Percentiles rank a stretch among this genome's conserved stretches.
Evolutionary conservation across 2,329 filamentous ascomycete species (phyloP).

Genomic region (Aspergillus aculeatinus): DNA sequence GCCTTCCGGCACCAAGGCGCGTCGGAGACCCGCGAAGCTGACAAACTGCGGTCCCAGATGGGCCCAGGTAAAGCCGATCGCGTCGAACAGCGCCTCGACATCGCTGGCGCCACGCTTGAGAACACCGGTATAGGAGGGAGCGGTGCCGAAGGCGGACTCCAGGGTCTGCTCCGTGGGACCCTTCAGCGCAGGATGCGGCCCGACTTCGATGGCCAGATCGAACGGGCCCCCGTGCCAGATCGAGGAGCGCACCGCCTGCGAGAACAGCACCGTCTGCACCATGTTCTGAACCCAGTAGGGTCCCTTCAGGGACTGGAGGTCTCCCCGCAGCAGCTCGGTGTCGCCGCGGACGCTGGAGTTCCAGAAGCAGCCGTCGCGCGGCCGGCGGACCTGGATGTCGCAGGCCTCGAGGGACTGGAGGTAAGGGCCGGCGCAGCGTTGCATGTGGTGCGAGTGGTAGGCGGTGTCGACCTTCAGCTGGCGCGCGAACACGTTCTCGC

Average conservation of each 20-base stretch:
- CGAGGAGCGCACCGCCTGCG: conserved; percentile 20
- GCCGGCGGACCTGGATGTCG: neutral
- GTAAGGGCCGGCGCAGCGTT: conserved; percentile 27
- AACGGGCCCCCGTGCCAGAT: conserved; percentile 32
- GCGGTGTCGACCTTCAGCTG: conserved; percentile 42
- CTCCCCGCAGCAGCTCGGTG: no score
- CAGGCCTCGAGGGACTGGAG: conserved; percentile 3
- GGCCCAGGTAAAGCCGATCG: neutral
- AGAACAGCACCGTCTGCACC: conserved; percentile 37
- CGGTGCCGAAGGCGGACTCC: conserved; percentile 14
- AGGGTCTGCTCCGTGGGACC: conserved; percentile 20
- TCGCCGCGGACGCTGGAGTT: conserved; percentile 17
- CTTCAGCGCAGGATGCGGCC: conserved; percentile 29
- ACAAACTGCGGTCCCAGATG: neutral
- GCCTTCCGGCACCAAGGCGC: no score
- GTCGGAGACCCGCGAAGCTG: neutral
- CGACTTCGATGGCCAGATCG: conserved; percentile 25
- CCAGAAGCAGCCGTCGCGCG: conserved; percentile 11
- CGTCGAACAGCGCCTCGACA: neutral
- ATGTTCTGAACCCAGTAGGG: conserved; percentile 43
- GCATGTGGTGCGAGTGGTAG: conserved; percentile 47
- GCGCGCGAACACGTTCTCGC: conserved; percentile 35
- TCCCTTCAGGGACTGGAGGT: neutral
- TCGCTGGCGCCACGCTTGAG: neutral
- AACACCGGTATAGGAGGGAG: neutral